Percentiles rank a stretch among this genome's conserved stretches.
These are phyloP conservation scores for Penicillium sp. DNA, from an alignment of 2,329 filamentous ascomycete genomes.

Conservation along the genomic window DNA sequence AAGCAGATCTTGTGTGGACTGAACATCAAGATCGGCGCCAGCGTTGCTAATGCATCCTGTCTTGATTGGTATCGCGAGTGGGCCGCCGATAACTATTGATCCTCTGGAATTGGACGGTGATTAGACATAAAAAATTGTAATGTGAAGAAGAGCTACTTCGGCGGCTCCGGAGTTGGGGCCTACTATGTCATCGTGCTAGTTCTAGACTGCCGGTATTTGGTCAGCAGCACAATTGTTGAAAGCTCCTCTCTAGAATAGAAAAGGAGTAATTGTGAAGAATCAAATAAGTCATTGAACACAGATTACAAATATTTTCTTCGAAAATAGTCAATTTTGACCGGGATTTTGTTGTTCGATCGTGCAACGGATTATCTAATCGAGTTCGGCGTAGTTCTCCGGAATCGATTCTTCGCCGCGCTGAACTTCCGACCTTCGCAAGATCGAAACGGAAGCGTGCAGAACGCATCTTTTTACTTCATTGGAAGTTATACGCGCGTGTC, in stretches of 20 bases:
- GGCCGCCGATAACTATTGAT: constrained; percentile 60
- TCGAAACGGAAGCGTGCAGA: constrained; percentile 14
- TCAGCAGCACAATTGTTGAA: constrained; percentile 10
- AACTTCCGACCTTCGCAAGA: constrained; percentile 20
- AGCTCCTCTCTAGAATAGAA: neutral
- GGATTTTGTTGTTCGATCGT: constrained; percentile 2
- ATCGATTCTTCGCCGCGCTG: constrained; percentile 26
- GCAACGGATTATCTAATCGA: constrained; percentile 36
- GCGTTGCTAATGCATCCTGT: constrained; percentile 88
- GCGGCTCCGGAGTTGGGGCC: neutral
- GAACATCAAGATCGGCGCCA: constrained; percentile 85
- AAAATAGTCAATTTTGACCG: neutral
- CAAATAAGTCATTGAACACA: neutral
- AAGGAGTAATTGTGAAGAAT: neutral
- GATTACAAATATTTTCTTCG: neutral
- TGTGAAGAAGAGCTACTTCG: constrained; percentile 1
- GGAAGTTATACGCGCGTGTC: constrained; percentile 5
- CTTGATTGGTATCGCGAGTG: constrained; percentile 86
- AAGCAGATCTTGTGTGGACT: constrained; percentile 93
- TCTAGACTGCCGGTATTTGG: constrained; percentile 16
- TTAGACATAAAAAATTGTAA: constrained; percentile 1
- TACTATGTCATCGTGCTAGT: constrained; percentile 9
- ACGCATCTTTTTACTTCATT: constrained; percentile 2
- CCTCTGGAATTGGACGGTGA: neutral
- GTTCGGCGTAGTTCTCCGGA: constrained; percentile 24